Conservation (phyloP, 192 early-diverging fungal genomes). For the Thamnidium elegans region DNA sequence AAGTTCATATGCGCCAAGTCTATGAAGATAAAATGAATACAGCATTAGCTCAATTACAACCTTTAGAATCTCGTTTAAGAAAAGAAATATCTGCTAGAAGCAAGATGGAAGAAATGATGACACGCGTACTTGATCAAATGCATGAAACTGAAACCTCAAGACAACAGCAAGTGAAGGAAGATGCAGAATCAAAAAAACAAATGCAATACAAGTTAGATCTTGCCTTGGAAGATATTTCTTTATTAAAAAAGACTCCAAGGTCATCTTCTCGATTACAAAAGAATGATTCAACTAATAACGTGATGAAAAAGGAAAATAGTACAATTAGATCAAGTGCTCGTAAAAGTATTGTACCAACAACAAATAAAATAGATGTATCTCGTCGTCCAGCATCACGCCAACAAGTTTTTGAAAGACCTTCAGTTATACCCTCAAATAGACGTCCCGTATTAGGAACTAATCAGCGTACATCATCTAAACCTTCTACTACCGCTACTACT, state of each 20-base stretch:
- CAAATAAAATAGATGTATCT: background rate
- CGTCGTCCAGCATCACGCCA: background rate
- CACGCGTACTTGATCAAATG: conserved; percentile 22
- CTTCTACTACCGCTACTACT: too few species aligned
- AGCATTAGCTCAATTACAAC: conserved; percentile 10
- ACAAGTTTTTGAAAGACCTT: conserved; percentile 10
- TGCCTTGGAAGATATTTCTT: conserved; percentile 11
- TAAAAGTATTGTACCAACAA: background rate
- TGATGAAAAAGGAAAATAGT: too few species aligned
- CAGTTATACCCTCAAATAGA: conserved; percentile 11
- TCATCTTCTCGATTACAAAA: too few species aligned
- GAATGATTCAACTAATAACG: too few species aligned
- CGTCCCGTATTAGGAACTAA: background rate
- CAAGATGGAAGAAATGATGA: conserved; percentile 25
- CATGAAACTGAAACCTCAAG: conserved; percentile 18
- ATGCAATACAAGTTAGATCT: conserved; percentile 19
- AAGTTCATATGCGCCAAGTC: conserved; percentile 23
- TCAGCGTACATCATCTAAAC: background rate
- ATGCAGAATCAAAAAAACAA: conserved; percentile 17
- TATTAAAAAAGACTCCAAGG: background rate
- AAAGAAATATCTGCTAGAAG: conserved; percentile 20
- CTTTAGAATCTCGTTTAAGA: conserved; percentile 11
- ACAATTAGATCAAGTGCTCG: background rate
- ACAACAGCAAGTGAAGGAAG: conserved; percentile 13
- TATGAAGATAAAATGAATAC: conserved; percentile 25